Evolutionary conservation across 2,329 filamentous ascomycete species (phyloP).

Genomic region (Alternaria atra): DNA sequence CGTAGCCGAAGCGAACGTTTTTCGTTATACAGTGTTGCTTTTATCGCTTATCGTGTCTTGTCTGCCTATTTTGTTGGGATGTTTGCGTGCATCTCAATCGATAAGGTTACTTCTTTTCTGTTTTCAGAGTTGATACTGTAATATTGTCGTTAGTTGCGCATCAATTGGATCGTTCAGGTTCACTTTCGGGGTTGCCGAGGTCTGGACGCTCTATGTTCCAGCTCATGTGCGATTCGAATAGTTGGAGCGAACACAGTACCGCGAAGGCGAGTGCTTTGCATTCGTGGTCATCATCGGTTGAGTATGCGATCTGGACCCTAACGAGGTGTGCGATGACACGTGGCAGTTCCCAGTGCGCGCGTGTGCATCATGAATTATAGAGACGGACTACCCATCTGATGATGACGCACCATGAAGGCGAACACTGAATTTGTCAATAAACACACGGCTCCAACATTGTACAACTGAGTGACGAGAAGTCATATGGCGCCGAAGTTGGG

Average conservation of each 20-base stretch:
- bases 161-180: background rate
- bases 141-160: background rate
- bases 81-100: background rate
- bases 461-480: background rate
- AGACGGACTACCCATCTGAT: background rate
- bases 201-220: background rate
- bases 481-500: background rate
- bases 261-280: background rate
- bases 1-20: slow-evolving; percentile 1
- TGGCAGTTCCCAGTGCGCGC: slow-evolving; percentile 1
- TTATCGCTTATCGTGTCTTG: background rate
- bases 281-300: background rate
- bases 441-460: background rate
- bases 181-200: background rate
- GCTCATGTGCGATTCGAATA: background rate
- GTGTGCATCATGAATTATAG: background rate
- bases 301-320: background rate
- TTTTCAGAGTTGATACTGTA: background rate
- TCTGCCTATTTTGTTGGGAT: slow-evolving; percentile 2
- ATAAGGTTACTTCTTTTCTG: background rate
- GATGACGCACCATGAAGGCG: background rate
- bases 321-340: background rate
- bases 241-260: background rate
- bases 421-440: background rate
- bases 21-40: slow-evolving; percentile 3